phyloP scores from a whole-genome alignment of 495 filamentous ascomycete species.

The Penicillium canariense region DNA sequence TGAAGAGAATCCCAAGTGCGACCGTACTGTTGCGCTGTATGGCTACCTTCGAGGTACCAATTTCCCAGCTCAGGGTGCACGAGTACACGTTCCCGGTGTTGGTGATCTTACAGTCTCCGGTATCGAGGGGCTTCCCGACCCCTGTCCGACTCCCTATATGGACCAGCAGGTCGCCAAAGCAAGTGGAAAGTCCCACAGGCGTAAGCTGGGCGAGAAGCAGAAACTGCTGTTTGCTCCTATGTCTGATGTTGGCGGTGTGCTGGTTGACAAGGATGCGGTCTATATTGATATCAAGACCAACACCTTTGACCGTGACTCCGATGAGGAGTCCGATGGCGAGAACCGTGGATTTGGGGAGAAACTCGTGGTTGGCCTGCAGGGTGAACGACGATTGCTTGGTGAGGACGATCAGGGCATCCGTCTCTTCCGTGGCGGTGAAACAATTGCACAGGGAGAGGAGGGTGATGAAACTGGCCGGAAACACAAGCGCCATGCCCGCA shows the following conservation, averaged over 20 bases:
- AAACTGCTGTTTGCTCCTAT: constrained; percentile 95
- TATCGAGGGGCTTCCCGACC: constrained; percentile 87
- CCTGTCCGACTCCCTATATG: constrained; percentile 90
- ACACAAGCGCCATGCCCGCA: constrained; percentile 61
- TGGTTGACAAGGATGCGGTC: constrained; percentile 78
- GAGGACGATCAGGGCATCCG: constrained; percentile 75
- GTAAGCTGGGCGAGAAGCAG: constrained; percentile 87
- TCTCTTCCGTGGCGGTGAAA: constrained; percentile 74
- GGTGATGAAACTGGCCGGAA: constrained; percentile 68
- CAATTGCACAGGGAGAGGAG: constrained; percentile 59
- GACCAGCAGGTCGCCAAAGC: constrained; percentile 79
- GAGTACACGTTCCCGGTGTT: constrained; percentile 89
- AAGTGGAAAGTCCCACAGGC: constrained; percentile 72
- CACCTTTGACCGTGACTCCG: constrained; percentile 70
- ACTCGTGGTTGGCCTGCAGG: constrained; percentile 85
- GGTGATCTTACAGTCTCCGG: constrained; percentile 85
- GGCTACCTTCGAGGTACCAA: constrained; percentile 96
- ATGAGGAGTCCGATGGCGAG: constrained; percentile 50
- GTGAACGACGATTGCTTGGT: constrained; percentile 77
- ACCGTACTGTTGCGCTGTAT: constrained; percentile 85
- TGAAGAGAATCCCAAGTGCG: constrained; percentile 82
- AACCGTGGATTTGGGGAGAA: constrained; percentile 89
- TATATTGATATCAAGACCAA: constrained; percentile 73
- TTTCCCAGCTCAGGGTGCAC: constrained; percentile 79
- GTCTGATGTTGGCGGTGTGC: constrained; percentile 91